Percentiles rank a stretch among this genome's conserved stretches.
Conservation (phyloP, 73 alveolate genomes). For the Paramecium tetraurelia region DNA sequence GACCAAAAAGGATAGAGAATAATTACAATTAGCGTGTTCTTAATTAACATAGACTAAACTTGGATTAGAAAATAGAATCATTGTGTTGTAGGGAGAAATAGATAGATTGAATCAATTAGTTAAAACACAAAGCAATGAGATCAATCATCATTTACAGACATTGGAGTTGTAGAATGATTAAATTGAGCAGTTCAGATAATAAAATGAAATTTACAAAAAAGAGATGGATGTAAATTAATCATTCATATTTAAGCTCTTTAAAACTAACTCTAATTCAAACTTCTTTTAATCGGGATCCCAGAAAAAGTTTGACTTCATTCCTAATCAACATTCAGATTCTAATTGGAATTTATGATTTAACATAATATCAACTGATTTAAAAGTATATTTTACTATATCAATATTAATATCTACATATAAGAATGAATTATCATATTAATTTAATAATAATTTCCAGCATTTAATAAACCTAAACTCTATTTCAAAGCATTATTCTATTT, state of each 20-base stretch:
- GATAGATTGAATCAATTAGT: conserved; percentile 42
- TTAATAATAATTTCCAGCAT: not conserved
- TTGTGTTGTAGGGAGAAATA: conserved; percentile 13
- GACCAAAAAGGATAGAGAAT: conserved; percentile 16
- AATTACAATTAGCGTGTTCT: not conserved
- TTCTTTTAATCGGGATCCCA: not conserved
- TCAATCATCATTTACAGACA: not conserved
- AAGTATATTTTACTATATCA: not conserved
- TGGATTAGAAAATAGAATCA: not conserved
- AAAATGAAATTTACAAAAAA: conserved; percentile 20
- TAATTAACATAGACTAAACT: not conserved
- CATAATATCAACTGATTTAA: not conserved
- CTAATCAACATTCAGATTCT: conserved; percentile 35
- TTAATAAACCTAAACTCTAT: not conserved
- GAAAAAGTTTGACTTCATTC: conserved; percentile 3
- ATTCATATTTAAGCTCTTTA: not conserved
- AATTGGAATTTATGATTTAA: conserved; percentile 26
- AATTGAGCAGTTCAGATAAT: not conserved
- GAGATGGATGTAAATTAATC: not conserved
- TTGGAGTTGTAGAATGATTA: not conserved
- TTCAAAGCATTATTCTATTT: too few relatives aligned
- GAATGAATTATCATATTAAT: not conserved
- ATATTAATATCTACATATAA: too few relatives aligned
- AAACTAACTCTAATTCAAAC: not conserved
- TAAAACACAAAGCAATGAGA: not conserved